Conservation (phyloP, 768 basidiomycete species). For the Boletus coccyginus region DNA sequence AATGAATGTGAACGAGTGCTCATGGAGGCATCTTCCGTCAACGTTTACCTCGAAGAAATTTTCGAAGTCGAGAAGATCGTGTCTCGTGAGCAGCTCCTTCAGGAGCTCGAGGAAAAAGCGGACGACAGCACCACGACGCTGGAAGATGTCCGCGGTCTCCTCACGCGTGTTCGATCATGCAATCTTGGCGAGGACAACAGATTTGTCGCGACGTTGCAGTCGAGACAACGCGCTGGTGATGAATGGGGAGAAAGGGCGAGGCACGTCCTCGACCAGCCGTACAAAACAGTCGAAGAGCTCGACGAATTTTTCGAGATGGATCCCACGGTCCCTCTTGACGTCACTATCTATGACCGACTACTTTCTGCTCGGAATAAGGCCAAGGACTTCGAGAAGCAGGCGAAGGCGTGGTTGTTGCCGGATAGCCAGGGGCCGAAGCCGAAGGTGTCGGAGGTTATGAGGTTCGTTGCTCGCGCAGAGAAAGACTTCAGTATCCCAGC, state of each 20-base stretch:
- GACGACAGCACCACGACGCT: constrained; percentile 66
- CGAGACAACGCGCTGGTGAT: constrained; percentile 63
- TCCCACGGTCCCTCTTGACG: constrained; percentile 65
- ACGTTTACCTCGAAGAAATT: constrained; percentile 82
- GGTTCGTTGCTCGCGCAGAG: constrained; percentile 67
- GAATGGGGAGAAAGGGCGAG: constrained; percentile 77
- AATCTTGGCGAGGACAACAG: constrained; percentile 63
- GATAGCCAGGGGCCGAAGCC: constrained; percentile 56
- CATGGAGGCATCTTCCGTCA: constrained; percentile 68
- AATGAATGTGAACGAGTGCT: constrained; percentile 71
- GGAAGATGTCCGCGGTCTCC: constrained; percentile 71
- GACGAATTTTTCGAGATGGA: constrained; percentile 70
- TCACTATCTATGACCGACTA: constrained; percentile 61
- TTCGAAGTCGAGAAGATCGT: constrained; percentile 77
- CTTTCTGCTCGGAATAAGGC: constrained; percentile 65
- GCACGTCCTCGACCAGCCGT: constrained; percentile 59
- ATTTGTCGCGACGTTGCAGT: constrained; percentile 60
- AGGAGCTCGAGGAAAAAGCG: constrained; percentile 70
- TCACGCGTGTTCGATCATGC: constrained; percentile 68
- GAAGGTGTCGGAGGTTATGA: constrained; percentile 63
- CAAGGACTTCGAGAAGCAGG: constrained; percentile 77
- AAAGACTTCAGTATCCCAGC: constrained; percentile 74
- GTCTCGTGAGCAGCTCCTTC: constrained; percentile 71
- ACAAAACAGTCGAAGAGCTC: constrained; percentile 75
- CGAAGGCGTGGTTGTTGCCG: constrained; percentile 63